Base-by-base conservation (phyloP, 2,329 filamentous ascomycete genomes). In the Colletotrichum sp. region DNA sequence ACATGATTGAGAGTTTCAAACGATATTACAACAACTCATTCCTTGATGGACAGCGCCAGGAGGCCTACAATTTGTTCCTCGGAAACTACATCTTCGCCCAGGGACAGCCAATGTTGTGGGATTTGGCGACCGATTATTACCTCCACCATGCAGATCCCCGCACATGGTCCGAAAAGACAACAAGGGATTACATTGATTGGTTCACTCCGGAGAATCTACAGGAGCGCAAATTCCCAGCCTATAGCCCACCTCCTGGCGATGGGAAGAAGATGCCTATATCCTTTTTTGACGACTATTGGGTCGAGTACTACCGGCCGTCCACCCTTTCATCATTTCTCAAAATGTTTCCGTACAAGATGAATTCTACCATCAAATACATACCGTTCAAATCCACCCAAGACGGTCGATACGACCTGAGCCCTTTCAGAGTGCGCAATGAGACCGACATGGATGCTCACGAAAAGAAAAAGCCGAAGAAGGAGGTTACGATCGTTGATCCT, bases 1-100 rank as follows among this genome's bases (percentile, higher is more conserved):
- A 99, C 82, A 98, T 99, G 96, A 96, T 99, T 27, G 97, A 99
- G 84, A 98, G 95, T 82, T 98, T 99, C 87, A 99, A 98, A 83
- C 91, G 97, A 33, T 99, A 98, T 83, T 99, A 99, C 83, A 98
- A 98, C 85, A 99, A 99, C 81, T 98, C 96, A 0, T 99, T 99
- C 82, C 90, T 99, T 11, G 97, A 99, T 82, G 96, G 94, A n/a
- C 97, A 99, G 81, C 92, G 97, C 36, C 97, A 99, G 83, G 97
- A 99, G 83, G 97, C 97, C 1, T 98, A 98, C 83, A 99, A 99
- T 78, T 87, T 99, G 12, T 99, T 99, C 80, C 89, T 99, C 2
- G 97, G 97, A 8, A 98, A 98, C 80, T 99, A 99, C 82, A 94
- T 96, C 65, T 98, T 95, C 81, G 86, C 90, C 0, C 92, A 95